These are phyloP conservation scores for Metarhizium robertsii DNA, from an alignment of 2,329 filamentous ascomycete species.

Conservation along the genomic window DNA sequence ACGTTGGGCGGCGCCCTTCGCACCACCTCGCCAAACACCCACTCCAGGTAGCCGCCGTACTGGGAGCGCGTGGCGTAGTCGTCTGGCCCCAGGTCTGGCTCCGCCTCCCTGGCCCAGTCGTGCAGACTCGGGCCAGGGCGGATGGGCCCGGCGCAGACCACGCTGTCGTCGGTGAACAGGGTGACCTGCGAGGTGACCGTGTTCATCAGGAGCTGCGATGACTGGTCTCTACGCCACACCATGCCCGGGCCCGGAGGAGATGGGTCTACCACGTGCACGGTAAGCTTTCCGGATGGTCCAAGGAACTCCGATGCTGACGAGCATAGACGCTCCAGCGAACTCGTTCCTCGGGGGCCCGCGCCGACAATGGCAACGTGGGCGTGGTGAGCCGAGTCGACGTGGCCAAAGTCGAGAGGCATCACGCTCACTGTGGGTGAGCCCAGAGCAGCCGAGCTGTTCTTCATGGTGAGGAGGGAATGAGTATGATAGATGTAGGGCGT, in stretches of 20 bases:
- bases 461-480: neutral
- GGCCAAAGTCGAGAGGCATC: neutral
- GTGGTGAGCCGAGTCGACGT: neutral
- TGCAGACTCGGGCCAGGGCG: conserved; percentile 4
- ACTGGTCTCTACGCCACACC: conserved; percentile 6
- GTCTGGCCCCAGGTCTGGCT: conserved; percentile 1
- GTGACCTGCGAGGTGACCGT: conserved; percentile 6
- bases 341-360: conserved; percentile 5
- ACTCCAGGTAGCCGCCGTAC: conserved; percentile 5
- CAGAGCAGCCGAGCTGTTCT: neutral
- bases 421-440: neutral
- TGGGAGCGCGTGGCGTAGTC: conserved; percentile 4
- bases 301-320: conserved; percentile 1
- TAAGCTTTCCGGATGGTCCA: neutral
- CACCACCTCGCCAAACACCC: conserved; percentile 3
- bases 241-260: conserved; percentile 1
- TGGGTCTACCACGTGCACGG: conserved; percentile 4
- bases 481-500: neutral
- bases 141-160: conserved; percentile 4
- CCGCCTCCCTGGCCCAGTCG: conserved; percentile 2
- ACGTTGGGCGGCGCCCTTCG: conserved; percentile 1
- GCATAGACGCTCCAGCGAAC: conserved; percentile 4
- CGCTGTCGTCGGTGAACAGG: conserved; percentile 5
- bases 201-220: conserved; percentile 6
- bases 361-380: conserved; percentile 6